Base-by-base conservation (phyloP, 176 grass and related monocot genomes). In the Alloteropsis semialata region DNA sequence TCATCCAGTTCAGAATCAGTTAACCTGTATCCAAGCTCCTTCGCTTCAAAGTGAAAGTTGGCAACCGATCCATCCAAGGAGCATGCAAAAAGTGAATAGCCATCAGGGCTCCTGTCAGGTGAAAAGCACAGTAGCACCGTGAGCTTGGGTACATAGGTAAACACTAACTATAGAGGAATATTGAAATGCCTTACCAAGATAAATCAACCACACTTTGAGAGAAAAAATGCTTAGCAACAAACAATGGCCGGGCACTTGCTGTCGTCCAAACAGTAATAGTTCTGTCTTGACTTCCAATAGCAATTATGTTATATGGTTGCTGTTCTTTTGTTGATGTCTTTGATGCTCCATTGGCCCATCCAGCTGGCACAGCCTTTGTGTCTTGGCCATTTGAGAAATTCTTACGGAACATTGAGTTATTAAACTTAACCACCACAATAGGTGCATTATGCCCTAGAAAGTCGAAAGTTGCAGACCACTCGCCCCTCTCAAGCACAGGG, bases 201-300 rank as follows among this genome's bases (percentile, higher is more conserved):
- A 99, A 90, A 92, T 99, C 96, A 77, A 99, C 96, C 64, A 99
- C 96, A 10, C 93, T 99, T 86, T 99, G 96, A 32, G 91, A 83
- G 76, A 99, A 99, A 75, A 96, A 99, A 87, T 99, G 93, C 62
- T 99, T 99, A 6, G 96, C 96, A 74, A 99, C 96, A 88, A 99
- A 99, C 27, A 99, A 84, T 67, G 96, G 96, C 0, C 96, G 82
- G 19, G 93, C 89, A 87, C 96, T 95, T 8, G 96, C 93, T 80
- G 96, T 99, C 3, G 96, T 99, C 96, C 96, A 99, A 36, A 99
- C 93, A 65, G 96, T 99, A 72, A 99, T 96, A 28, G 96, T 99
- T 62, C 96, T 86, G 82, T 99, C 96, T 80, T 99, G 96, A 83
- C 96, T 99, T 72, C 96, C 96, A 79, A 96, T 99, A 82, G 96